Evolutionary conservation across 2,329 filamentous ascomycete genomes (phyloP), one percentile per base, ranked within the genome.

Genomic region (Cytospora chrysosperma): DNA sequence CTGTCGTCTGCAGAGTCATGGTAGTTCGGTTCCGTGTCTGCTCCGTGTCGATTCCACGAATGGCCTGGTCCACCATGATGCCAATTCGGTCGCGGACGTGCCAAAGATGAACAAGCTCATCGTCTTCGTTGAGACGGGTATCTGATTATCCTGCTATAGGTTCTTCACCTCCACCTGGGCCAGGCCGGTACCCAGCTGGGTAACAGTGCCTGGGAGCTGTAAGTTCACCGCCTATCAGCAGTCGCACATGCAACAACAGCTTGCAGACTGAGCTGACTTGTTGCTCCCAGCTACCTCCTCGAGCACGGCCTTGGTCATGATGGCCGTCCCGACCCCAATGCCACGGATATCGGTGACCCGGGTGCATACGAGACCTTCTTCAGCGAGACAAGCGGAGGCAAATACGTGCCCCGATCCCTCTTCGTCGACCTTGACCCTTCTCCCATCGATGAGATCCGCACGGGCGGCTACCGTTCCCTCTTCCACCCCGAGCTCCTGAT

Each of bases 141-240:
- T 51, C 65, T 62, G 59, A 68, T 62, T 21, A 47, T 51, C 32
- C 34, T 24, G 37, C 37, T 62, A 61, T 67, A 87, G 85, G 82
- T 87, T 77, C 80, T 87, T 78, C 85, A 87, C 78, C 78, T 87
- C 74, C 85, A 87, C 75, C 76, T 87, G 72, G 85, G 85, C 76
- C 85, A 90, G 82, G 88, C 88, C 79, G 88, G 88, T 79, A 85
- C 82, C 74, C 88, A 90, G 85, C 86, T 90, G 68, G 88, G 88
- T 74, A 89, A 89, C 82, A 88, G 86, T 75, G 88, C 88, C 71
- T 90, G 88, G 88, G 88, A 90, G 79, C 86, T 90, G 88, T 90
- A 84, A 74, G 87, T 81, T 68, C 62, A 69, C 73, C 71, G 72
- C 59, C 70, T 67, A 68, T 63, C 61, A 37, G 27, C 61, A 40